Base-by-base conservation (phyloP, 805 yeast species). In the Candida ortonii region DNA sequence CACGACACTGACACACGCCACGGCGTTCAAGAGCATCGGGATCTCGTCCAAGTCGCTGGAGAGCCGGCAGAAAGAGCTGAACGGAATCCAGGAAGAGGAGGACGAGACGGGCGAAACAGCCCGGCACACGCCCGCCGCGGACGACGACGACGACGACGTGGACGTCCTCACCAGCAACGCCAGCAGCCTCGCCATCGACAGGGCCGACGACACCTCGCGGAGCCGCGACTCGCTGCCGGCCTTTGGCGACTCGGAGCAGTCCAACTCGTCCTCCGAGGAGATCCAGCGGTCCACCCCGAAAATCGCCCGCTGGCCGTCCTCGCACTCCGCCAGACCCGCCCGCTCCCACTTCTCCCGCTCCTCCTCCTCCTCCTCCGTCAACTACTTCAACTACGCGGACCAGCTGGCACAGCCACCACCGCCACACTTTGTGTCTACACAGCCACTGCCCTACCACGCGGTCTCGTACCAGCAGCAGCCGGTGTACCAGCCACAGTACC, bases 11-110 rank as follows among this genome's bases (percentile, higher is more conserved):
- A 38, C 27, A 21, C 41, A 38, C 25, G 47, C 34, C 8, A 26
- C 41, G 4, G 46, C 35, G 13, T 41, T 51, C 31, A 47, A 46
- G 21, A 46, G 57, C 31, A 52, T 52, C 20, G 57, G 55, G 7
- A 52, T 52, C 3, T 41, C 51, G 1, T 52, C 57, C 4, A 50
- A 50, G 27, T 22, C 41, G 3, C 36, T 49, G 7, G 47, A 39
- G 15, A 23, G 32, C 12, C 24, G 26, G 13, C 36, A 31, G 16
- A 29, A 30, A 18, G 30, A 34, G 22, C 14, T 12, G n/a, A 23
- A 13, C n/a, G 18, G 22, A 12, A 16, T 30, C 8, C 25, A 26
- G 22, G 10, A 6, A 7, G 37, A 31, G 6, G 36, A 23, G 8
- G 19, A 26, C 19, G 38, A 39, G 16, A 25, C 25, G 3, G 35